These are phyloP conservation scores for Hypericum perforatum DNA, from an alignment of 345 rosid genomes.

Conservation along the genomic window DNA sequence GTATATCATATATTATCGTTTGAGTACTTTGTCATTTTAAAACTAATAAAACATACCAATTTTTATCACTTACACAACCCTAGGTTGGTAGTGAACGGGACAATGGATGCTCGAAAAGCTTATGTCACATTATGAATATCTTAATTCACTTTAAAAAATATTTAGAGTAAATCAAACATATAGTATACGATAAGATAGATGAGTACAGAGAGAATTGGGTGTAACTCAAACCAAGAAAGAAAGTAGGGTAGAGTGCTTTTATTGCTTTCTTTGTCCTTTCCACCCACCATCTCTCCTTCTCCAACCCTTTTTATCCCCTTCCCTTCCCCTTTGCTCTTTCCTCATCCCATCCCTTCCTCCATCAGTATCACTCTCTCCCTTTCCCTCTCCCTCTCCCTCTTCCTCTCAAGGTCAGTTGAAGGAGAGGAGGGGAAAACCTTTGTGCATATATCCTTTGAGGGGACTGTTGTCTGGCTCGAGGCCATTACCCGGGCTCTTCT, in stretches of 20 bases:
- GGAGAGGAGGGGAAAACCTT: background rate
- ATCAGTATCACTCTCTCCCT: background rate
- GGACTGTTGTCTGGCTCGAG: slow-evolving; percentile 98
- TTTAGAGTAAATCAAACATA: too few species aligned
- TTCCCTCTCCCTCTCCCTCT: background rate
- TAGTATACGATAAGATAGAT: too few species aligned
- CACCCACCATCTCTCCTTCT: slow-evolving; percentile 20
- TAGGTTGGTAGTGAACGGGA: too few species aligned
- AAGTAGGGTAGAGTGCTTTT: slow-evolving; percentile 29
- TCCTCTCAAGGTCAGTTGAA: slow-evolving; percentile 3
- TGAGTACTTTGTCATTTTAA: too few species aligned
- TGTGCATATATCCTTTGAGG: slow-evolving; percentile 48
- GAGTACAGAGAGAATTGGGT: too few species aligned
- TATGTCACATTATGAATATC: too few species aligned
- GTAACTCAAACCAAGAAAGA: slow-evolving; percentile 16
- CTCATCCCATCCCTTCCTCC: background rate
- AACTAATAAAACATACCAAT: too few species aligned
- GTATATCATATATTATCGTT: too few species aligned
- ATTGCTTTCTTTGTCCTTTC: slow-evolving; percentile 40
- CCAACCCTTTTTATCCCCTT: background rate
- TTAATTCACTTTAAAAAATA: too few species aligned
- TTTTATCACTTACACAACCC: too few species aligned
- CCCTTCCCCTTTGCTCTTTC: background rate
- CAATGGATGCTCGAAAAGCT: too few species aligned
- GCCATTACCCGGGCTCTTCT: slow-evolving; percentile 28